These are phyloP conservation scores for Tilletia horrida DNA, from an alignment of 1,284 basidiomycete genomes.

Conservation along the genomic window DNA sequence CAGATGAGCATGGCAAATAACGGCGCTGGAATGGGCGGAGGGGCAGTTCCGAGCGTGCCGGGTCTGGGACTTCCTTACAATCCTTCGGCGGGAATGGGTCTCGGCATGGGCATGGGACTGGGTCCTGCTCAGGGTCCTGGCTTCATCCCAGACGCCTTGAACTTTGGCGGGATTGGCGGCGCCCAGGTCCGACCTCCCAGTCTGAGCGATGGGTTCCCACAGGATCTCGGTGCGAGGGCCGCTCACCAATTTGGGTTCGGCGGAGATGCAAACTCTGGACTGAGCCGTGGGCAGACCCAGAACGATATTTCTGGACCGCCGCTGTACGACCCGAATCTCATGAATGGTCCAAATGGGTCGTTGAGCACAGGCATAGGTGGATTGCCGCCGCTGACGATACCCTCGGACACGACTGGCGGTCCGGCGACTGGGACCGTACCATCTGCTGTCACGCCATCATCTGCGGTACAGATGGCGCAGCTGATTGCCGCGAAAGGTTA, in stretches of 20 bases:
- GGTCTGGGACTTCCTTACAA: not conserved
- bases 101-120: slow-evolving; percentile 24
- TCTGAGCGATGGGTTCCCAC: not conserved
- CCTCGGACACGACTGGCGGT: slow-evolving; percentile 5
- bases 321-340: not conserved
- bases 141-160: not conserved
- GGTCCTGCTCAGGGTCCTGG: slow-evolving; percentile 16
- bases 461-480: slow-evolving; percentile 1
- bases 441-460: not conserved
- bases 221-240: not conserved
- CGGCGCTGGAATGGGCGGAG: not conserved
- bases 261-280: not conserved
- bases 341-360: not conserved
- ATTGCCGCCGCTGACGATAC: slow-evolving; percentile 20
- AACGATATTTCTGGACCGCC: not conserved
- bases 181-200: not conserved
- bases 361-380: not conserved
- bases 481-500: slow-evolving; percentile 29
- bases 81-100: not conserved
- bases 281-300: not conserved
- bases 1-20: slow-evolving; percentile 25
- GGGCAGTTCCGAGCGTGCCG: not conserved
- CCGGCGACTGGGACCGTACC: slow-evolving; percentile 19
- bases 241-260: not conserved
- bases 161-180: not conserved